Percentiles rank a stretch among this genome's conserved stretches.
These are phyloP conservation scores for Tolypocladium guangdongense DNA, from an alignment of 2,329 filamentous ascomycete species.

Conservation along the genomic window DNA sequence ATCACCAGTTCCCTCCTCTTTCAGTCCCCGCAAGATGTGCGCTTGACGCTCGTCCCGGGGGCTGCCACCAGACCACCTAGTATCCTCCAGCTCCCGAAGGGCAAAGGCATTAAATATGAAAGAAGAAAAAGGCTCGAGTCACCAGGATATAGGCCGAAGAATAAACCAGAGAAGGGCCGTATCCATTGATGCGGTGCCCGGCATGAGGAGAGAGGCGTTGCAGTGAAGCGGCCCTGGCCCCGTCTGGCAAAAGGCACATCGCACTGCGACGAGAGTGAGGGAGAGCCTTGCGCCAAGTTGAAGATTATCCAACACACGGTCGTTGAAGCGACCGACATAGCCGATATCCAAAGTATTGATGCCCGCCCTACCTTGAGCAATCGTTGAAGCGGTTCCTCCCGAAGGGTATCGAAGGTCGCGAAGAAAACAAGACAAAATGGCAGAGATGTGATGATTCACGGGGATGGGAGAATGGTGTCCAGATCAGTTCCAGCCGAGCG, in stretches of 20 bases:
- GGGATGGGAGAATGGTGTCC: not conserved
- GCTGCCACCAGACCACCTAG: not conserved
- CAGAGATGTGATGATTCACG: constrained; percentile 6
- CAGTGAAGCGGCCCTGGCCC: not conserved
- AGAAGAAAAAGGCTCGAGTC: constrained; percentile 1
- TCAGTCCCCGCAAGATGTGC: not conserved
- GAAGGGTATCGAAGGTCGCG: constrained; percentile 21
- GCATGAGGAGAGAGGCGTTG: not conserved
- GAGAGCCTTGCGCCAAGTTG: not conserved
- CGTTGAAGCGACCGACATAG: not conserved
- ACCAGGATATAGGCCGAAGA: constrained; percentile 3
- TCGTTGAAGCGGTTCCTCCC: constrained; percentile 11
- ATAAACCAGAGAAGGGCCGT: not conserved
- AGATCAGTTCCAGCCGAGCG: constrained; percentile 77
- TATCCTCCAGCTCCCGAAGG: not conserved
- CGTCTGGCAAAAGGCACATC: not conserved
- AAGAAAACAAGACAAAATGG: constrained; percentile 10
- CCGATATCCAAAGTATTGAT: not conserved
- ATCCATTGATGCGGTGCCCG: not conserved
- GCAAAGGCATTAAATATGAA: constrained; percentile 1
- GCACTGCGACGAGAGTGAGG: not conserved
- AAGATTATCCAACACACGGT: not conserved
- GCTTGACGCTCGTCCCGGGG: not conserved
- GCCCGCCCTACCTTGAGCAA: not conserved
- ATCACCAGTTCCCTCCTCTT: not conserved